Evolutionary conservation across 306 rosid genomes (phyloP), one percentile per base, ranked within the genome.

Genomic region (Prosopis cineraria): DNA sequence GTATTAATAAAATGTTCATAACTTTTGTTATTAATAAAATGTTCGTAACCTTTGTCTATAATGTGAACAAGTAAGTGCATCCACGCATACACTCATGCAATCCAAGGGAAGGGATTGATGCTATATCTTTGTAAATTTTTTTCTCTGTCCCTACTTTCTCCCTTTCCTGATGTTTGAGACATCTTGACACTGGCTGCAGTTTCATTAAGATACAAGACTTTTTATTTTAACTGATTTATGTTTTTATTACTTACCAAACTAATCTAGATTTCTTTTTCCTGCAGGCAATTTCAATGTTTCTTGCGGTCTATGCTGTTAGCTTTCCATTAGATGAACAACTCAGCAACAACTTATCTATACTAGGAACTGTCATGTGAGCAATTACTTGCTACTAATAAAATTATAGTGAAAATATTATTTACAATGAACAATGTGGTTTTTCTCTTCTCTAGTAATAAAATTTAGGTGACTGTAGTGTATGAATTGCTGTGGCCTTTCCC

Each of bases 271-370:
- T 77, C 64, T 70, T 14, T 60, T 80, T 68, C 72, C 30, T 79
- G 88, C 82, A 91, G 97, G 93, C 97, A 77, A 73, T 91, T 80
- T 90, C 96, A 10, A 87, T 91, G 96, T 87, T 90, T 83, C 84
- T 91, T 68, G 91, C 81, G 83, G 94, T 75, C 59, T 85, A 31
- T 41, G 87, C 89, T 43, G 75, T 90, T 73, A 81, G 78, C 60
- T 82, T 91, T 84, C 94, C 93, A 29, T 33, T 87, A 67, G 96
- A 90, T 58, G 96, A 86, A 75, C 82, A 77, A 74, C 79, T 86
- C 70, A 68, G 91, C 75, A 83, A 89, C 78, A 82, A 84, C 81
- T 78, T 94, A 68, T 90, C 96, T 45, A 91, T 94, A 86, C 76
- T 94, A 5, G 97, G 98, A 78, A 94, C 96, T 73, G 62, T 94